A percentile compares a stretch with the other conserved stretches of the same genome.
Evolutionary conservation across 352 stramenopile species (phyloP).

Genomic region (Phytophthora sojae): DNA sequence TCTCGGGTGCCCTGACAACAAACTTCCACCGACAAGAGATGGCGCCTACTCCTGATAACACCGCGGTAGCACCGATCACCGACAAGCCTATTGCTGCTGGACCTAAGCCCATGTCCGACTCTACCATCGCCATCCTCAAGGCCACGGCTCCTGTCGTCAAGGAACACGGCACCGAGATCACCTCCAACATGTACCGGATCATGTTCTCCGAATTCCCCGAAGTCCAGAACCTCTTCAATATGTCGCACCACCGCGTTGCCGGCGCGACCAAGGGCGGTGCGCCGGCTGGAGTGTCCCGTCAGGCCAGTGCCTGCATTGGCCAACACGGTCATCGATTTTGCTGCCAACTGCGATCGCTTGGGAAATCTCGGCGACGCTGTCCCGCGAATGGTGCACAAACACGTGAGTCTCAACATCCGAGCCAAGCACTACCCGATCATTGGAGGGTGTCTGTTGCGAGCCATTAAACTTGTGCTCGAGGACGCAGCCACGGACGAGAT

Average conservation of each 20-base stretch:
- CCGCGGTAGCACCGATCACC: constrained; percentile 3
- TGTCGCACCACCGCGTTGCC: constrained; percentile 63
- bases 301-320: too few species aligned
- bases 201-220: constrained; percentile 75
- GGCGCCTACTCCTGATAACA: constrained; percentile 15
- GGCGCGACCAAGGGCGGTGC: constrained; percentile 39
- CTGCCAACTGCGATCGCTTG: constrained; percentile 77
- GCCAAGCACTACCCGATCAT: constrained; percentile 80
- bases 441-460: constrained; percentile 55
- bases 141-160: constrained; percentile 71
- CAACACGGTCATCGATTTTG: constrained; percentile 67
- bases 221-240: constrained; percentile 34
- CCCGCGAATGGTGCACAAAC: constrained; percentile 67
- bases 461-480: constrained; percentile 63
- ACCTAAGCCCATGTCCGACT: constrained; percentile 41
- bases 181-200: constrained; percentile 69
- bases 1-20: neutral
- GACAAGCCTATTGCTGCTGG: neutral
- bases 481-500: constrained; percentile 71
- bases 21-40: constrained; percentile 11
- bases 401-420: constrained; percentile 66
- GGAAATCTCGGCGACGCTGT: constrained; percentile 55
- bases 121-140: constrained; percentile 69
- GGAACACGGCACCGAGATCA: constrained; percentile 67
- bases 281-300: constrained; percentile 37